phyloP scores from a whole-genome alignment of 2,329 filamentous ascomycete genomes.

The Colletotrichum sp. region DNA sequence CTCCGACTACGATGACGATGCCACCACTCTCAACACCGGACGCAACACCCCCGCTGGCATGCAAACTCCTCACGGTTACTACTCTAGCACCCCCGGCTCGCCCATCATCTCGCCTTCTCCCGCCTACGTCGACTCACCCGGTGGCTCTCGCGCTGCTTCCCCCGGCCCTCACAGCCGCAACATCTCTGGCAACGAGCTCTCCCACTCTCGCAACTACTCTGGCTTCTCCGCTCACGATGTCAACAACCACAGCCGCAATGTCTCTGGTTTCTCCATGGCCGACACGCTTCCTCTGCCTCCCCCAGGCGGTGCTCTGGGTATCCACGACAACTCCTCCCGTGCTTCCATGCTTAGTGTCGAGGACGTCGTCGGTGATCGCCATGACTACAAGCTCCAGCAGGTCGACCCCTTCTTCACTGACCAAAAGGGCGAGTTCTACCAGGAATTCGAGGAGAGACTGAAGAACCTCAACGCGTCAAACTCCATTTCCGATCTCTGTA shows the following conservation, averaged over 20 bases:
- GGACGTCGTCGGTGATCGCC: slow-evolving; percentile 63
- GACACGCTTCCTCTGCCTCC: slow-evolving; percentile 30
- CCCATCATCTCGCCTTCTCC: slow-evolving; percentile 12
- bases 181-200: slow-evolving; percentile 9
- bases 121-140: slow-evolving; percentile 15
- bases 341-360: slow-evolving; percentile 57
- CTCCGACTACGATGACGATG: slow-evolving; percentile 17
- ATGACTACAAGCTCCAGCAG: slow-evolving; percentile 66
- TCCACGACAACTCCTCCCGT: slow-evolving; percentile 22
- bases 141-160: slow-evolving; percentile 3
- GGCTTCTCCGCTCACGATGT: slow-evolving; percentile 8
- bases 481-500: slow-evolving; percentile 63
- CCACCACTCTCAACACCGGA: slow-evolving; percentile 15
- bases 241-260: slow-evolving; percentile 5
- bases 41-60: slow-evolving; percentile 16
- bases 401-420: slow-evolving; percentile 73
- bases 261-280: slow-evolving; percentile 20
- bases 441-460: slow-evolving; percentile 60
- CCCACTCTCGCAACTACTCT: slow-evolving; percentile 17
- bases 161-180: slow-evolving; percentile 6
- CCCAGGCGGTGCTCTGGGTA: slow-evolving; percentile 1
- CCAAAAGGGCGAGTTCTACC: slow-evolving; percentile 64
- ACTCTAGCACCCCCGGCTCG: slow-evolving; percentile 13
- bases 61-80: slow-evolving; percentile 3
- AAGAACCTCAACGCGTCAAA: slow-evolving; percentile 57